Conservation (phyloP, 208 protist species). For the Acanthamoeba castellanii region DNA sequence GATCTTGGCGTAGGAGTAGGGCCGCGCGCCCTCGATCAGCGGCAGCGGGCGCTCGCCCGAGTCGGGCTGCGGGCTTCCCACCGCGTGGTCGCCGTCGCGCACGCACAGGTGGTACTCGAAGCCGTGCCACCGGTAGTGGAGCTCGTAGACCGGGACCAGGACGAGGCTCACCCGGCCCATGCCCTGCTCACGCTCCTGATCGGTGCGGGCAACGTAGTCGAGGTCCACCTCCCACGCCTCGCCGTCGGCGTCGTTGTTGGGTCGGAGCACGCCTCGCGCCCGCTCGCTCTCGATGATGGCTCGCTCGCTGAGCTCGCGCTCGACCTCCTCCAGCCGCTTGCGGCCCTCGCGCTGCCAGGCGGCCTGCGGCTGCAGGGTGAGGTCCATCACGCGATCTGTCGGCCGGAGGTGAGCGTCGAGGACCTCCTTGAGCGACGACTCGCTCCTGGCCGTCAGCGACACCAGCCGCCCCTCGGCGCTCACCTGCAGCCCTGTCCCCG, state of each 20-base stretch:
- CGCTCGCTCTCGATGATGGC: slow-evolving; percentile 30
- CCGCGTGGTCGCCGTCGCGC: slow-evolving; percentile 16
- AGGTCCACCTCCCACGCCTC: slow-evolving; percentile 38
- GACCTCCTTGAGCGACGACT: neutral
- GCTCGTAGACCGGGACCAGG: slow-evolving; percentile 38
- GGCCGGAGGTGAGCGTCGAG: neutral
- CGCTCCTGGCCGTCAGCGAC: too few relatives aligned
- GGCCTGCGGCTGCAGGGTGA: neutral
- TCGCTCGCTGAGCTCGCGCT: slow-evolving; percentile 10
- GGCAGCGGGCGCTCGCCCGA: neutral
- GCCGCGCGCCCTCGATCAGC: neutral
- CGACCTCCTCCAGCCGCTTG: slow-evolving; percentile 55
- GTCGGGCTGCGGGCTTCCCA: neutral
- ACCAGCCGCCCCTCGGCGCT: too few relatives aligned
- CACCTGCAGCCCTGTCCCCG: too few relatives aligned
- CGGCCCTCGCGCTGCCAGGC: slow-evolving; percentile 20
- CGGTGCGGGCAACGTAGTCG: slow-evolving; percentile 9
- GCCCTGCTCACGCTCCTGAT: slow-evolving; percentile 44
- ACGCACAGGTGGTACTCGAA: slow-evolving; percentile 64
- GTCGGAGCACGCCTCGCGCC: neutral
- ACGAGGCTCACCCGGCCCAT: slow-evolving; percentile 28
- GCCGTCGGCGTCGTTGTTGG: neutral
- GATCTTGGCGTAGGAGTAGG: slow-evolving; percentile 54
- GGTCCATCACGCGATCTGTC: neutral
- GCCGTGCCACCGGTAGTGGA: slow-evolving; percentile 30